phyloP scores from a whole-genome alignment of 2,329 filamentous ascomycete genomes.

The Metarhizium rileyi region DNA sequence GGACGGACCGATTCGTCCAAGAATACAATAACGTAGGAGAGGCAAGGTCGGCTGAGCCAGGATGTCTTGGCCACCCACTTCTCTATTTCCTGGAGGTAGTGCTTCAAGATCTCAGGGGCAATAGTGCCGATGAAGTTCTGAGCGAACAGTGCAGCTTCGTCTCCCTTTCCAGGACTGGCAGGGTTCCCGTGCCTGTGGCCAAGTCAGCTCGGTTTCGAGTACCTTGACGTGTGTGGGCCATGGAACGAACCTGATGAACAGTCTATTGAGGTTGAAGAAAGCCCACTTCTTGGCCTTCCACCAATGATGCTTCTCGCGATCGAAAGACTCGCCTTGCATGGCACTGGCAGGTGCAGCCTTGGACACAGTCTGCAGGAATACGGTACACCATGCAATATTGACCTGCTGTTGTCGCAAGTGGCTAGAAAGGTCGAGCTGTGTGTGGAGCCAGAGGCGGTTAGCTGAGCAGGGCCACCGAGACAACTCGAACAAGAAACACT shows the following conservation, averaged over 20 bases:
- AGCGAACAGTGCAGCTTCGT: slow-evolving; percentile 72
- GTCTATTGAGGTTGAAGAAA: slow-evolving; percentile 91
- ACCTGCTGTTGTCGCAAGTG: slow-evolving; percentile 69
- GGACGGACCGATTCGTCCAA: slow-evolving; percentile 96
- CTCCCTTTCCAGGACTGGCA: slow-evolving; percentile 59
- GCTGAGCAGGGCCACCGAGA: neutral
- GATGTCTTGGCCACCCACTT: slow-evolving; percentile 92
- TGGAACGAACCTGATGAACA: slow-evolving; percentile 69
- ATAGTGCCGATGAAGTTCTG: slow-evolving; percentile 87
- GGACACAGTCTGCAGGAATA: slow-evolving; percentile 83
- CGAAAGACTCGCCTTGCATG: slow-evolving; percentile 73
- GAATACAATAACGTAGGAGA: slow-evolving; percentile 90
- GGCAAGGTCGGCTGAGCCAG: slow-evolving; percentile 89
- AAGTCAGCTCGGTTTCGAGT: neutral
- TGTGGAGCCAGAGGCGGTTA: neutral
- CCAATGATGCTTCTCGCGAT: slow-evolving; percentile 92
- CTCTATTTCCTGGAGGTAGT: slow-evolving; percentile 89
- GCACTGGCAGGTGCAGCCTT: slow-evolving; percentile 74
- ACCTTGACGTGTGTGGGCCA: neutral
- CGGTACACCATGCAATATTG: slow-evolving; percentile 91
- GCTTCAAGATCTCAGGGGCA: slow-evolving; percentile 90
- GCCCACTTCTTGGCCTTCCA: slow-evolving; percentile 99
- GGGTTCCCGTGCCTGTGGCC: slow-evolving; percentile 75
- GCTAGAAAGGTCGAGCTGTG: slow-evolving; percentile 73
- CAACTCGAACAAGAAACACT: neutral